Conservation (phyloP, 371 early-diverging fungal genomes). For the Dinochytrium kinnereticum region DNA sequence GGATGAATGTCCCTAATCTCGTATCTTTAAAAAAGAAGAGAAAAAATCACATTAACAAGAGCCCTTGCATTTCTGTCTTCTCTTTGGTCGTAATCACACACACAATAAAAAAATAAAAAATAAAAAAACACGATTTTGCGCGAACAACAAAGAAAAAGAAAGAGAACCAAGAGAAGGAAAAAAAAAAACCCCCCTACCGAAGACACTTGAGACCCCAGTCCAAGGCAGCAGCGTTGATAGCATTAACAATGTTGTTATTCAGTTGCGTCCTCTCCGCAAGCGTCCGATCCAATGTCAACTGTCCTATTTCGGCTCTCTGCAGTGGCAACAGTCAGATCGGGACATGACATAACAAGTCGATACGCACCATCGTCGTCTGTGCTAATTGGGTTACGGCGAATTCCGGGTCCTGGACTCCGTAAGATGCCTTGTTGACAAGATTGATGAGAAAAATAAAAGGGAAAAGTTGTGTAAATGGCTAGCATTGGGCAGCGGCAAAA, state of each 20-base stretch:
- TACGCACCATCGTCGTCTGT: conserved; percentile 88
- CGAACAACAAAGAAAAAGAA: background rate
- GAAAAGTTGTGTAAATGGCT: too few species aligned
- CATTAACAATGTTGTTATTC: conserved; percentile 92
- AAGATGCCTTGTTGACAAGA: conserved; percentile 73
- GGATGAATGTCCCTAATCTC: conserved; percentile 90
- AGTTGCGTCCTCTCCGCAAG: conserved; percentile 92
- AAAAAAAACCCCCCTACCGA: conserved; percentile 58
- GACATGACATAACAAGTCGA: too few species aligned
- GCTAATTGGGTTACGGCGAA: conserved; percentile 96
- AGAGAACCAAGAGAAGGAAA: background rate
- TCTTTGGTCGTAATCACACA: too few species aligned
- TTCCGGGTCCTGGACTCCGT: conserved; percentile 95
- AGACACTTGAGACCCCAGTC: conserved; percentile 97
- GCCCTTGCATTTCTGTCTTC: too few species aligned
- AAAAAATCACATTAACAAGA: too few species aligned
- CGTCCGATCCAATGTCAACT: conserved; percentile 95
- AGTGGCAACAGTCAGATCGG: too few species aligned
- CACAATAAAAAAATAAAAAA: too few species aligned
- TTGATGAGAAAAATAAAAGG: background rate
- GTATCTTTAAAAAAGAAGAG: too few species aligned
- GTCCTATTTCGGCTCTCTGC: conserved; percentile 94
- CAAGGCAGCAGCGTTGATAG: conserved; percentile 91
- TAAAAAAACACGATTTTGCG: too few species aligned
- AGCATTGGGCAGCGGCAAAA: too few species aligned